Conservation (phyloP, 2,329 filamentous ascomycete species). For the Pochonia chlamydosporia region DNA sequence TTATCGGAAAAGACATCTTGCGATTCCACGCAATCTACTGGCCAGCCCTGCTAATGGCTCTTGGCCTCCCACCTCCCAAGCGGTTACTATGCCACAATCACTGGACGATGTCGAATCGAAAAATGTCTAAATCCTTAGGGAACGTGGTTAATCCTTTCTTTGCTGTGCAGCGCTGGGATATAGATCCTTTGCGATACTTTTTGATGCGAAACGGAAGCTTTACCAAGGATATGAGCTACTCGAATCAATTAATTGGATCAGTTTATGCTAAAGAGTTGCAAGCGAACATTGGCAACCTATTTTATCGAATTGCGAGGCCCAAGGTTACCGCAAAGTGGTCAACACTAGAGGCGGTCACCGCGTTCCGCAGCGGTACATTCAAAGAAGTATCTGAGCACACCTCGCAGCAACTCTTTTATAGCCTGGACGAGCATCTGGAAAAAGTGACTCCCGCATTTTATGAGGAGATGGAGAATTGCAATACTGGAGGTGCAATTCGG, state of each 20-base stretch:
- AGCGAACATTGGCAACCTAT: constrained; percentile 73
- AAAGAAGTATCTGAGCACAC: constrained; percentile 1
- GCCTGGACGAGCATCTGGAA: constrained; percentile 18
- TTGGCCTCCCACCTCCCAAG: constrained; percentile 72
- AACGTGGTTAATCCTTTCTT: constrained; percentile 95
- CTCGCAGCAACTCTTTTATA: constrained; percentile 16
- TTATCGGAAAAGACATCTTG: constrained; percentile 94
- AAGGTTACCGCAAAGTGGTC: constrained; percentile 55
- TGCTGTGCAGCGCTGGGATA: constrained; percentile 80
- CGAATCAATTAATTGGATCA: constrained; percentile 68
- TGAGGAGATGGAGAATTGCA: constrained; percentile 54
- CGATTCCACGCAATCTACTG: constrained; percentile 97
- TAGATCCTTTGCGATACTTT: constrained; percentile 86
- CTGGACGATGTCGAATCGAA: constrained; percentile 86
- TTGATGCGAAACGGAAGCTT: constrained; percentile 76
- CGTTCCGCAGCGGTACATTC: constrained; percentile 21
- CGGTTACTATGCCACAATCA: constrained; percentile 85
- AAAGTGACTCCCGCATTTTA: constrained; percentile 26
- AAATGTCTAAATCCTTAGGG: constrained; percentile 95
- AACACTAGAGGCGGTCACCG: constrained; percentile 49
- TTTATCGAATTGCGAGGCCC: constrained; percentile 62
- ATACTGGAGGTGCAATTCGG: constrained; percentile 61
- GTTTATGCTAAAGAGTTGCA: constrained; percentile 77
- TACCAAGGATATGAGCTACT: constrained; percentile 74
- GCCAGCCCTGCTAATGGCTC: constrained; percentile 90